Base-by-base conservation (phyloP, 495 filamentous ascomycete genomes). In the Podospora comata region DNA sequence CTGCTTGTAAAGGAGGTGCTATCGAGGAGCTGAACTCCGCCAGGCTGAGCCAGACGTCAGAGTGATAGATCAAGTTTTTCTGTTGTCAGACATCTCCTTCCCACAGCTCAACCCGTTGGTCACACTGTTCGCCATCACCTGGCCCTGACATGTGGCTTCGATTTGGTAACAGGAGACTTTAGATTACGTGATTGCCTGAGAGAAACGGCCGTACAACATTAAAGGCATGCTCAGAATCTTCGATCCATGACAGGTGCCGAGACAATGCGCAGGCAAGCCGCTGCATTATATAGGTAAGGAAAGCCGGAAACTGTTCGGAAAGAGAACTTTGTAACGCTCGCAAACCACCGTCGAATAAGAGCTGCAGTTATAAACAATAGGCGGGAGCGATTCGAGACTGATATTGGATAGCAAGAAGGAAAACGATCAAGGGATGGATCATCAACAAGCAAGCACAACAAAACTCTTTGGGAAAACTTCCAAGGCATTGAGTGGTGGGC, bases 101-200 rank as follows among this genome's bases (percentile, higher is more conserved):
- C 59, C 26, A 9, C 27, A 20, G 23, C 16, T 61, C 59, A 61
- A 32, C 7, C 61, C 61, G 11, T 19, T 11, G 18, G 39, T 70
- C 65, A 26, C 61, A 65, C 44, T 27, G 28, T 58, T 60, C 48
- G 23, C 68, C 62, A 71, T 74, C 70, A 72, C 65, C 71, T 70
- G 74, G 65, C 56, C 53, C 61, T 55, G 59, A 27, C 72, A 76
- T 71, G 73, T 75, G 71, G 65, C 58, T 64, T 62, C n/a, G 53
- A 53, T 61, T 62, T 68, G 57, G 32, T 15, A 71, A 62, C 28
- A 56, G 66, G 67, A 63, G 67, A 62, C 19, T 68, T 70, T 65
- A 67, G 61, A 71, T 75, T 75, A 73, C 74, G 72, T 74, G 72
- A 71, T 69, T 30, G 67, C 20, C 54, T n/a, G 13, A 3, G 39